phyloP scores from a whole-genome alignment of 306 rosid species.

The Lagenaria siceraria region DNA sequence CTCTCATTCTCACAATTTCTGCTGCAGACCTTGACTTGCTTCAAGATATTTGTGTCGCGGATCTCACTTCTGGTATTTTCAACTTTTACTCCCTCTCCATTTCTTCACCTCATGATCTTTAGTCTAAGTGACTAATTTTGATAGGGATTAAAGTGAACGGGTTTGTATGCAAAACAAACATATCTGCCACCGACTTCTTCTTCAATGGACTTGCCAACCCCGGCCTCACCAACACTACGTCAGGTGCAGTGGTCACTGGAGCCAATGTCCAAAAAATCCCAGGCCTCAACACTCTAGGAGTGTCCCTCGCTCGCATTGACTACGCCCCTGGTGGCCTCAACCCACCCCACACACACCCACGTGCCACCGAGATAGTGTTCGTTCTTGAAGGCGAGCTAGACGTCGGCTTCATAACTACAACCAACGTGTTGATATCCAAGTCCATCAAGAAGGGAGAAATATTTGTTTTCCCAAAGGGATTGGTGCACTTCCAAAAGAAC shows the following conservation, averaged over 20 bases:
- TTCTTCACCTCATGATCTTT: neutral
- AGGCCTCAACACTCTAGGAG: slow-evolving; percentile 84
- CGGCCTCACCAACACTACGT: slow-evolving; percentile 61
- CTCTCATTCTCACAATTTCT: slow-evolving; percentile 7
- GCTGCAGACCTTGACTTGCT: slow-evolving; percentile 71
- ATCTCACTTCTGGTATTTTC: slow-evolving; percentile 45
- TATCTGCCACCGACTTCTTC: slow-evolving; percentile 52
- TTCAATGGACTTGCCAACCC: slow-evolving; percentile 33
- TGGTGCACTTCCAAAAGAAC: slow-evolving; percentile 83
- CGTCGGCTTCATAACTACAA: slow-evolving; percentile 77
- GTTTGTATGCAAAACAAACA: slow-evolving; percentile 54
- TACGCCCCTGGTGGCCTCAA: slow-evolving; percentile 77
- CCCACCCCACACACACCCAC: slow-evolving; percentile 93
- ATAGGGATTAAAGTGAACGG: slow-evolving; percentile 63
- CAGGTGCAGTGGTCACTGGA: slow-evolving; percentile 49
- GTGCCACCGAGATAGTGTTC: slow-evolving; percentile 58
- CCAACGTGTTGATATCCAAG: slow-evolving; percentile 48
- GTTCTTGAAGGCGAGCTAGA: slow-evolving; percentile 43
- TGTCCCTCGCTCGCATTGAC: slow-evolving; percentile 69
- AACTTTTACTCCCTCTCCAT: neutral
- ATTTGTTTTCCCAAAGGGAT: slow-evolving; percentile 67
- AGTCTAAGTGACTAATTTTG: neutral
- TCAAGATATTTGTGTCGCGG: slow-evolving; percentile 82
- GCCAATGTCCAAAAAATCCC: slow-evolving; percentile 64
- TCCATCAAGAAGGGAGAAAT: slow-evolving; percentile 55